Base-by-base conservation (phyloP, 352 stramenopile species). In the Aphanomyces euteiches region DNA sequence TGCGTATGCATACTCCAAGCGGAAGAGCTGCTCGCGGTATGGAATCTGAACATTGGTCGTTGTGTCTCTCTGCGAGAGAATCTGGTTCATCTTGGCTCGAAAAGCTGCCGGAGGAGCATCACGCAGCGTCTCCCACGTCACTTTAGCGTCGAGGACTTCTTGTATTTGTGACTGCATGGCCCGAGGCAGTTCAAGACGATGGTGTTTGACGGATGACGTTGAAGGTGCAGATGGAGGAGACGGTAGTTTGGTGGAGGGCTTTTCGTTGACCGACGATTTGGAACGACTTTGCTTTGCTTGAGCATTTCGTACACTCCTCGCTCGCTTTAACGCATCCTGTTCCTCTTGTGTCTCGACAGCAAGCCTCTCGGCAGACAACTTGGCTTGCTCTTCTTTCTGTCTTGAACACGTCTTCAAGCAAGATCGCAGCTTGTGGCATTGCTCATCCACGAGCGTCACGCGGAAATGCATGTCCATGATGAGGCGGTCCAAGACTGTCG, bases 1-100 rank as follows among this genome's bases (percentile, higher is more conserved):
- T 8, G 47, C 17, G 43, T 70, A 70, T 17, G 64, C 64, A 8
- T 70, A 13, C 19, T 48, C n/a, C 36, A 70, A n/a, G 19, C 64
- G 64, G 15, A 61, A 45, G n/a, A 70, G 12, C 28, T 70, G 64
- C 13, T 70, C 64, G 10, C 64, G 64, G 47, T 70, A 70, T 8
- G 64, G 28, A 34, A 70, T 61, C 17, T 50, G 50, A 5, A 13
- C 28, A 6, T 7, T 10, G 8, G 50, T 19, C 17, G 54, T 5
- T 15, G 64, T 37, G 21, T 70, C 64, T 2, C 64, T 47, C 21
- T 60, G 45, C 3, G 64, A 54, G 5, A 70, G 19, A 15, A 70
- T 38, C 17, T 70, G 64, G 39, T 48, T 70, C 36, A 70, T 34
- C 47, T 70, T 70, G 7, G 13, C 37, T 36, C 15, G 19, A n/a